Evolutionary conservation across 2,329 filamentous ascomycete genomes (phyloP).

Genomic region (Colletotrichum tabaci): DNA sequence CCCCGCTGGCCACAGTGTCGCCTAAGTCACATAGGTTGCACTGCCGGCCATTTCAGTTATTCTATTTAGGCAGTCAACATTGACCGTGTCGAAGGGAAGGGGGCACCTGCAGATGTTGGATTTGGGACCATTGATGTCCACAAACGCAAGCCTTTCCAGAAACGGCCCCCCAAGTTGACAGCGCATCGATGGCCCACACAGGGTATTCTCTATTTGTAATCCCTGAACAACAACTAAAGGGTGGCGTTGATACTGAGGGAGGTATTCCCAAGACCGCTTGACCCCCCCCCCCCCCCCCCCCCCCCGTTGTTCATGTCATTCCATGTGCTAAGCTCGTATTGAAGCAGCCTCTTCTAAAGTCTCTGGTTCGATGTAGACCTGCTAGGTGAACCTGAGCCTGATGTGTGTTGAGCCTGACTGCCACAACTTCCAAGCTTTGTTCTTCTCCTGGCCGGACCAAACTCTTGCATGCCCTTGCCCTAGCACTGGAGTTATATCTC

Average conservation of each 20-base stretch:
- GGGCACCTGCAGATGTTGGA: background rate
- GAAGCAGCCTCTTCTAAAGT: constrained; percentile 1
- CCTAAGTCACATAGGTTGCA: constrained; percentile 12
- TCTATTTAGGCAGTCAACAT: background rate
- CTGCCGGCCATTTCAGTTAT: background rate
- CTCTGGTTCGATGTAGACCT: background rate
- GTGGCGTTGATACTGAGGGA: constrained; percentile 4
- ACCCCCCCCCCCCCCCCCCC: constrained; percentile 29
- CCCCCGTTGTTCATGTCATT: constrained; percentile 19
- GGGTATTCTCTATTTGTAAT: constrained; percentile 23
- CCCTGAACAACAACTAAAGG: background rate
- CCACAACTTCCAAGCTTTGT: background rate
- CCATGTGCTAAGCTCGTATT: constrained; percentile 7
- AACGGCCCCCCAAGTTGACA: constrained; percentile 49
- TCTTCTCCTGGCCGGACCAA: background rate
- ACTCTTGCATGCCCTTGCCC: constrained; percentile 7
- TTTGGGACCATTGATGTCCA: constrained; percentile 18
- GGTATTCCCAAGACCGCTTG: constrained; percentile 22
- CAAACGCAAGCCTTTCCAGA: constrained; percentile 51
- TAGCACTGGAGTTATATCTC: constrained; percentile 1
- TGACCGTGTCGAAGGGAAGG: background rate
- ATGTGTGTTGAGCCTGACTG: constrained; percentile 3
- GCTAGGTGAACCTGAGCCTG: constrained; percentile 15
- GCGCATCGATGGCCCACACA: constrained; percentile 45
- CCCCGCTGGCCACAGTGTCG: constrained; percentile 28